Percentiles rank a stretch among this genome's conserved stretches.
phyloP scores from a whole-genome alignment of 1,284 basidiomycete genomes.

The Ustilago lituana region DNA sequence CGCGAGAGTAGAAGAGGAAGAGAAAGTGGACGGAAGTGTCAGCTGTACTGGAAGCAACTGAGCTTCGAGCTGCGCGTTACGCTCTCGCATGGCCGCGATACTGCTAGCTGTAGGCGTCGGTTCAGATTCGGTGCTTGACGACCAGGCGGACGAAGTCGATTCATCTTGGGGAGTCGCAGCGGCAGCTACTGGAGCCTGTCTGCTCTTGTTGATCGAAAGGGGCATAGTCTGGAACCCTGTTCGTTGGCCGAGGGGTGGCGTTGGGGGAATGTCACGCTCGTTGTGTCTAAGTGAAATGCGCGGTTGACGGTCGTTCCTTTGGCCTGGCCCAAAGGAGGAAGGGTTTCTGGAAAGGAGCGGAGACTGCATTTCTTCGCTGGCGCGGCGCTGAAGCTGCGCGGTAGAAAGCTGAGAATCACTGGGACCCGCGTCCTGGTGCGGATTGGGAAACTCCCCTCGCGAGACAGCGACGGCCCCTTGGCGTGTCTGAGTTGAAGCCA shows the following conservation, averaged over 20 bases:
- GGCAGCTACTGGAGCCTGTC: not conserved
- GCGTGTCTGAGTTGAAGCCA: not conserved
- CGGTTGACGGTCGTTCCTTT: conserved; percentile 2
- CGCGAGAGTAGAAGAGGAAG: conserved; percentile 12
- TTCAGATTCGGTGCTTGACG: conserved; percentile 37
- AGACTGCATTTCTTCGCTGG: conserved; percentile 24
- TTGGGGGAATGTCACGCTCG: conserved; percentile 22
- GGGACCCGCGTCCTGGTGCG: not conserved
- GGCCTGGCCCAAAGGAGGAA: conserved; percentile 4
- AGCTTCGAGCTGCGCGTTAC: conserved; percentile 22
- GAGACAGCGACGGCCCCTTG: not conserved
- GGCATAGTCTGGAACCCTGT: conserved; percentile 26
- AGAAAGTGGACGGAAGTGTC: conserved; percentile 25
- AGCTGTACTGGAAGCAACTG: conserved; percentile 39
- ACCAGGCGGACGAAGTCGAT: conserved; percentile 32
- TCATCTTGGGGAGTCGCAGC: conserved; percentile 1
- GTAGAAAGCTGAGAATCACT: conserved; percentile 37
- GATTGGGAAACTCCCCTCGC: conserved; percentile 28
- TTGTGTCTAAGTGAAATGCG: not conserved
- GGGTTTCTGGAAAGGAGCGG: conserved; percentile 9
- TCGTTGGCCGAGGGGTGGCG: conserved; percentile 32
- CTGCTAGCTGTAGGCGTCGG: conserved; percentile 54
- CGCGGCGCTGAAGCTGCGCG: conserved; percentile 32
- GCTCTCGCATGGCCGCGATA: conserved; percentile 36
- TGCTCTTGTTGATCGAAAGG: conserved; percentile 23